These are phyloP conservation scores for Xerocomus nothofagi DNA, from an alignment of 1,284 basidiomycete species.

Conservation along the genomic window DNA sequence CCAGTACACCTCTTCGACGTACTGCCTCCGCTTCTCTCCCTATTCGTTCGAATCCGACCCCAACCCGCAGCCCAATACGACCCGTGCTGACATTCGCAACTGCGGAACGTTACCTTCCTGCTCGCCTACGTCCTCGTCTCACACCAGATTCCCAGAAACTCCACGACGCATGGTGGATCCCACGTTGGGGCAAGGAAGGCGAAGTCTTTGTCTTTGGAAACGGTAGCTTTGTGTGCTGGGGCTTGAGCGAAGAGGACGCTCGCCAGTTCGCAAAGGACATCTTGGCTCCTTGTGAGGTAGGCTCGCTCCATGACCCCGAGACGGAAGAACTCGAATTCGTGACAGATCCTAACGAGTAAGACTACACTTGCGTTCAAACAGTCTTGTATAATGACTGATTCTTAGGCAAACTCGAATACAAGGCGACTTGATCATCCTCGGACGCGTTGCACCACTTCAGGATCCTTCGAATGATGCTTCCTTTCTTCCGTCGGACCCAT, in stretches of 20 bases:
- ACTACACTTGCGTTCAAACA: conserved; percentile 4
- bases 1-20: conserved; percentile 71
- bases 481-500: conserved; percentile 46
- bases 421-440: conserved; percentile 89
- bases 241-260: conserved; percentile 78
- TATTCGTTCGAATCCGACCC: conserved; percentile 76
- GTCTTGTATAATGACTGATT: conserved; percentile 8
- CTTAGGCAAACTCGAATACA: conserved; percentile 77
- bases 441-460: conserved; percentile 55
- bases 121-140: conserved; percentile 53
- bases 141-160: conserved; percentile 55
- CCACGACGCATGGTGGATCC: conserved; percentile 78
- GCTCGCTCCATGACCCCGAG: conserved; percentile 68
- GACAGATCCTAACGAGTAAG: conserved; percentile 76
- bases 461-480: conserved; percentile 44
- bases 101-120: conserved; percentile 70
- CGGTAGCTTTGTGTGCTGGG: conserved; percentile 88
- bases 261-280: conserved; percentile 65
- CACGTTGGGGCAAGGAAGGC: conserved; percentile 75
- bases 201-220: conserved; percentile 87
- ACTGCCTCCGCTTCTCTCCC: conserved; percentile 70
- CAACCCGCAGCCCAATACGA: conserved; percentile 72
- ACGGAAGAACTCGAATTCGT: conserved; percentile 91
- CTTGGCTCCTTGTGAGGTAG: conserved; percentile 59
- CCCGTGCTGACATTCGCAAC: conserved; percentile 75